Percentiles rank a stretch among this genome's conserved stretches.
Conservation (phyloP, 257 asterid species). For the Voacanga thouarsii region DNA sequence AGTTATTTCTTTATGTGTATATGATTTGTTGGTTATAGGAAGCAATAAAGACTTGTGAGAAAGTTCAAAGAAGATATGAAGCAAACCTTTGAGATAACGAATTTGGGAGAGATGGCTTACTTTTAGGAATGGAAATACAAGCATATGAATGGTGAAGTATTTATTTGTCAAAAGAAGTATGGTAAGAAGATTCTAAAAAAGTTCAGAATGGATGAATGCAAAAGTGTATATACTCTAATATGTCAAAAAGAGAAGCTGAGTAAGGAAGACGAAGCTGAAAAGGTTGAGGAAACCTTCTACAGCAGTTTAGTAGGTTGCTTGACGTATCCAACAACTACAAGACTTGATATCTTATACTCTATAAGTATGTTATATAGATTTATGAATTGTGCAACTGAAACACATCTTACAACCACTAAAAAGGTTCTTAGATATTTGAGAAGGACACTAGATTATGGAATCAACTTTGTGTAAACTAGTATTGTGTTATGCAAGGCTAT, state of each 20-base stretch:
- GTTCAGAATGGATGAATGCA: not conserved
- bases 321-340: constrained; percentile 8
- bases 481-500: too few species aligned
- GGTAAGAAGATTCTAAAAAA: not conserved
- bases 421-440: not conserved
- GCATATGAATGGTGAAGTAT: too few species aligned
- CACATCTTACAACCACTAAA: not conserved
- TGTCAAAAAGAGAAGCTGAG: not conserved
- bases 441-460: not conserved
- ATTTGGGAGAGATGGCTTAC: too few species aligned
- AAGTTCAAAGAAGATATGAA: too few species aligned
- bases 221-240: not conserved
- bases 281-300: not conserved
- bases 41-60: too few species aligned
- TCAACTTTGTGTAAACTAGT: too few species aligned
- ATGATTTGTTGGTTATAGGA: too few species aligned
- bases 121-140: too few species aligned
- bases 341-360: not conserved
- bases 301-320: constrained; percentile 10
- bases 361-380: constrained; percentile 5
- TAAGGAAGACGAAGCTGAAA: not conserved
- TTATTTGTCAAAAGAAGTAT: not conserved
- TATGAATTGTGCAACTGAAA: constrained; percentile 6
- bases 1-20: too few species aligned
- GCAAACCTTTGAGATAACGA: too few species aligned